A percentile compares a stretch with the other conserved stretches of the same genome.
These are phyloP conservation scores for Wilcoxina mikolae DNA, from an alignment of 495 filamentous ascomycete species.

Conservation along the genomic window DNA sequence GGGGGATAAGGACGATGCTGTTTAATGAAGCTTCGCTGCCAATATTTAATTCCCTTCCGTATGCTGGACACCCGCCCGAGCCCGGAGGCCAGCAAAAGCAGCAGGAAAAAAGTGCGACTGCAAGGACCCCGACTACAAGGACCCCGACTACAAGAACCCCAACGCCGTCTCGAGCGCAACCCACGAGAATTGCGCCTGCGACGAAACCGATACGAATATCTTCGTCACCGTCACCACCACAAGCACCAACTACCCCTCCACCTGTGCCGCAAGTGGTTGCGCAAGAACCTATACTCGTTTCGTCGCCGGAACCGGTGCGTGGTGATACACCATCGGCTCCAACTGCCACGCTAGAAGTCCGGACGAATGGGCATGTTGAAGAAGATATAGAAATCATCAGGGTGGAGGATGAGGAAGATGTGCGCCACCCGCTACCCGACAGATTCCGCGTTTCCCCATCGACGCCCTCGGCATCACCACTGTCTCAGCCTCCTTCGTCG, in stretches of 20 bases:
- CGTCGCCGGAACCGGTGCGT: too few species aligned
- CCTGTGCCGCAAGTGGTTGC: neutral
- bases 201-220: neutral
- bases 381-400: neutral
- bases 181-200: neutral
- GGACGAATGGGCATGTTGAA: conserved; percentile 3
- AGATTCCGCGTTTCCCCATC: neutral
- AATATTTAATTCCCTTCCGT: conserved; percentile 6
- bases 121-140: neutral
- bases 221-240: neutral
- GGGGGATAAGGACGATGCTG: too few species aligned
- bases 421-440: neutral
- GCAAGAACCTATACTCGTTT: neutral
- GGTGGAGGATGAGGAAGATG: neutral
- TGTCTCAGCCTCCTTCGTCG: neutral
- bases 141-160: neutral
- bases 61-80: conserved; percentile 19
- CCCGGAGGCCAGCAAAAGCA: conserved; percentile 12
- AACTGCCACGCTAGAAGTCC: conserved; percentile 1
- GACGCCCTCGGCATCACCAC: conserved; percentile 1
- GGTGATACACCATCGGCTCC: too few species aligned
- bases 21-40: conserved; percentile 22
- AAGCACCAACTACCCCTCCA: neutral
- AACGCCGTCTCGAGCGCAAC: neutral
- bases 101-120: too few species aligned